Evolutionary conservation across 768 basidiomycete species (phyloP).

Genomic region (Leucosporidium yakuticum): DNA sequence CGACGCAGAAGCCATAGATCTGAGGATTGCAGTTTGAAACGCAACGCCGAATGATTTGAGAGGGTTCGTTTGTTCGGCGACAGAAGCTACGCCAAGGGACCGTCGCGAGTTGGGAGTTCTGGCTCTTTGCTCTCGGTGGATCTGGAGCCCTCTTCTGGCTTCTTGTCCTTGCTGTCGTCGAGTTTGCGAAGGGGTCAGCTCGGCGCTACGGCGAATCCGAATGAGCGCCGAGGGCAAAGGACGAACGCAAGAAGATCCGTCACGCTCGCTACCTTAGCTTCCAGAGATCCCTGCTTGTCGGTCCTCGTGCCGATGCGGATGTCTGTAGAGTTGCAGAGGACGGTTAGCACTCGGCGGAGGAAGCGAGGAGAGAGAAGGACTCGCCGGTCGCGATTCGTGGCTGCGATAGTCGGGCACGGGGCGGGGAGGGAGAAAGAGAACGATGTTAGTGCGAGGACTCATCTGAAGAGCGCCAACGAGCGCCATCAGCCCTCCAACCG

Average conservation of each 20-base stretch:
- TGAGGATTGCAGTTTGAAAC: neutral
- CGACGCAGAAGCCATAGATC: neutral
- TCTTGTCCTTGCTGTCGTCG: conserved; percentile 5
- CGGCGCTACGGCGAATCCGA: neutral
- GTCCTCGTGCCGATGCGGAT: conserved; percentile 88
- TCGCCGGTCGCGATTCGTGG: neutral
- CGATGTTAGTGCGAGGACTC: too few relatives aligned
- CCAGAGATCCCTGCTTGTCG: conserved; percentile 59
- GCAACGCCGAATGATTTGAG: neutral
- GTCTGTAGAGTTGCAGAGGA: conserved; percentile 50
- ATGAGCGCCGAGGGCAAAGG: neutral
- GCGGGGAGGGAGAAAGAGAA: too few relatives aligned
- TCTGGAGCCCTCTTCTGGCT: neutral
- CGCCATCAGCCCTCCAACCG: too few relatives aligned
- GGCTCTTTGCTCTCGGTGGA: too few relatives aligned
- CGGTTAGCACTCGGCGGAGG: too few relatives aligned
- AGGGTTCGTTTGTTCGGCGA: too few relatives aligned
- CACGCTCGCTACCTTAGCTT: conserved; percentile 71
- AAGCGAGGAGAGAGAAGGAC: too few relatives aligned
- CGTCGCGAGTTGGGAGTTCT: too few relatives aligned
- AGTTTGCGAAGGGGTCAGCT: neutral
- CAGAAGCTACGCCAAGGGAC: too few relatives aligned
- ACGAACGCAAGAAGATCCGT: conserved; percentile 58
- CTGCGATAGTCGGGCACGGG: neutral
- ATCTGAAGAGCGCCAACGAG: too few relatives aligned